A percentile compares a stretch with the other conserved stretches of the same genome.
phyloP scores from a whole-genome alignment of 2,329 filamentous ascomycete species.

The Onygena corvina region DNA sequence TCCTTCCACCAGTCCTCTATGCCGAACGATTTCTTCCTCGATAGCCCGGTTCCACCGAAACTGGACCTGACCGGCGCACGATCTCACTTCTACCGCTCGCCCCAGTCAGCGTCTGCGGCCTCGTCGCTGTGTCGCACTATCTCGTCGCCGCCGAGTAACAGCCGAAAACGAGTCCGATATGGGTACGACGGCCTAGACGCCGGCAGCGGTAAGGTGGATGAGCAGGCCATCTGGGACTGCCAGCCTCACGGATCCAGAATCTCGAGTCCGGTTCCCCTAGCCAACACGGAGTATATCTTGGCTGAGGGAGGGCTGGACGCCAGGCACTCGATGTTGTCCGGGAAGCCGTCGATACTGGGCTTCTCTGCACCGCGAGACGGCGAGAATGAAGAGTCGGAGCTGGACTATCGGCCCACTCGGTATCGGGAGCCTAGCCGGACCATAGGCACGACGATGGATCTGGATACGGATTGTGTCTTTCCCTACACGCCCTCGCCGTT shows the following conservation, averaged over 20 bases:
- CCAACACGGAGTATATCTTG: constrained; percentile 30
- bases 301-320: constrained; percentile 25
- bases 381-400: constrained; percentile 22
- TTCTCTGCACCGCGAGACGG: constrained; percentile 15
- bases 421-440: constrained; percentile 25
- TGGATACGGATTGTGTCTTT: neutral
- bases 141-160: constrained; percentile 14
- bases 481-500: neutral
- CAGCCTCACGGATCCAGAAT: constrained; percentile 17
- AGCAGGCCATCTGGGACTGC: constrained; percentile 9
- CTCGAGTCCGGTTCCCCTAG: constrained; percentile 28
- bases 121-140: constrained; percentile 29
- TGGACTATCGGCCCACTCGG: constrained; percentile 34
- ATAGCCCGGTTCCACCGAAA: constrained; percentile 27
- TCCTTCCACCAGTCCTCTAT: constrained; percentile 10
- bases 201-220: constrained; percentile 5
- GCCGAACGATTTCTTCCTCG: constrained; percentile 24
- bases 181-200: constrained; percentile 12
- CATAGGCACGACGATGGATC: constrained; percentile 5
- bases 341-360: constrained; percentile 18
- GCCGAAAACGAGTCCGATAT: constrained; percentile 15
- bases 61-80: constrained; percentile 29
- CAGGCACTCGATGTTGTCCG: constrained; percentile 9
- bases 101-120: constrained; percentile 27
- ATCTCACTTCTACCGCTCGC: constrained; percentile 29